Evolutionary conservation across 2,329 filamentous ascomycete genomes (phyloP), one percentile per base, ranked within the genome.

Genomic region (Ophiostoma australiae): DNA sequence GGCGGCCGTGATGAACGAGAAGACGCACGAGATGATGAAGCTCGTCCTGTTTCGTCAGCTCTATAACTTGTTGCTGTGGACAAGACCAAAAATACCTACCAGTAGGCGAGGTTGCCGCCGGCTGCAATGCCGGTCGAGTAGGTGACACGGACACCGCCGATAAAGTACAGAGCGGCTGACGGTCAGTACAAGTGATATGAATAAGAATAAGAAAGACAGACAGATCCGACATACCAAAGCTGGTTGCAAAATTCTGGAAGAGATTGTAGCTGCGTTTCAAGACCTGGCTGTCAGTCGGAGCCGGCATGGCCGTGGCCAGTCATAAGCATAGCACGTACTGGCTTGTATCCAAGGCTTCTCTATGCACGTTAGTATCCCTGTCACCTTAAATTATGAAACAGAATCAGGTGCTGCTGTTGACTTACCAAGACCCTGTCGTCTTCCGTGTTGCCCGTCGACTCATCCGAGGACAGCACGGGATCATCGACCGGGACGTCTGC

Each of bases 71-170:
- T 10, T 58, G n/a, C 4, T 7, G 27, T 33, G 13, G 11, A 4
- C 10, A 33, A 0, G 23, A 33, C 3, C 1, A 4, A 27, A 4
- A 13, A 11, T 58, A 69, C 37, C 52, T 73, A 63, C 72, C 72
- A 73, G 48, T 73, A 73, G 10, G 72, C 72, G 3, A 73, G 70
- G 69, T 73, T 73, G 8, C 72, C 72, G 11, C 72, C 72, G 17
- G 72, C 69, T 1, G 72, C 70, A 17, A 73, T 70, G 17, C 72
- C 72, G 3, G 72, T 73, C 3, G 72, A 72, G 52, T 67, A 73
- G 7, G 72, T 73, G 11, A 72, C 70, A n/a, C 72, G 72, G 17
- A 73, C 72, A 11, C 72, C 72, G 8, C 72, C 72, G 20, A 73
- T 63, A 67, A 73, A 73, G 69, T 73, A 73, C 27, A 73, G 70